phyloP scores from a whole-genome alignment of 345 rosid genomes.

The Litchi chinensis region DNA sequence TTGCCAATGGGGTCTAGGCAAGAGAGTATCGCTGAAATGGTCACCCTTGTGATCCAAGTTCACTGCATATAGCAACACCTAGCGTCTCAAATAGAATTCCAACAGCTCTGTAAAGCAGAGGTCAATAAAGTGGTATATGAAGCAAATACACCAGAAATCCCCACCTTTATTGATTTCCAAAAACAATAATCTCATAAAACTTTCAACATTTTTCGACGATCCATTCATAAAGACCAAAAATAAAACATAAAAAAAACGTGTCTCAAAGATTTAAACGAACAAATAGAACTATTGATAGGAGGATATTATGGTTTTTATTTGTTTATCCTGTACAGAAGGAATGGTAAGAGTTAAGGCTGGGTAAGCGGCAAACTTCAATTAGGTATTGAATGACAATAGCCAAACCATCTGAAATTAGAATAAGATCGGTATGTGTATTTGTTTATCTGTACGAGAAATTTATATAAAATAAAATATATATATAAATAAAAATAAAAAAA shows the following conservation, averaged over 20 bases:
- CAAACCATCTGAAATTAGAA: no score
- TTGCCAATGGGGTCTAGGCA: not conserved
- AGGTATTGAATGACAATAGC: not conserved
- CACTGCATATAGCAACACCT: not conserved
- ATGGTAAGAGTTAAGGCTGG: not conserved
- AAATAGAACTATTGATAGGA: not conserved
- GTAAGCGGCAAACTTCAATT: not conserved
- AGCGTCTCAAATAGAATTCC: not conserved
- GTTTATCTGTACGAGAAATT: no score
- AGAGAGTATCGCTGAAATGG: not conserved
- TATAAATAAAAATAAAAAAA: no score
- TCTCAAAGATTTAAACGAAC: not conserved
- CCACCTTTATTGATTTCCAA: not conserved
- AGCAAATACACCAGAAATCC: not conserved
- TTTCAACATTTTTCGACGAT: not conserved
- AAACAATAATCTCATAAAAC: not conserved
- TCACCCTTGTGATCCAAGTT: not conserved
- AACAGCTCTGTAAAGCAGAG: not conserved
- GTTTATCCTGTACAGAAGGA: not conserved
- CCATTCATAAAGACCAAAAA: not conserved
- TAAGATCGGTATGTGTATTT: no score
- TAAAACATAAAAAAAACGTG: not conserved
- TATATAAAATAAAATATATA: no score
- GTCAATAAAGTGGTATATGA: not conserved
- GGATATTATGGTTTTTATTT: not conserved